Conservation (phyloP, 495 filamentous ascomycete species). For the Symbiotaphrina buchneri region DNA sequence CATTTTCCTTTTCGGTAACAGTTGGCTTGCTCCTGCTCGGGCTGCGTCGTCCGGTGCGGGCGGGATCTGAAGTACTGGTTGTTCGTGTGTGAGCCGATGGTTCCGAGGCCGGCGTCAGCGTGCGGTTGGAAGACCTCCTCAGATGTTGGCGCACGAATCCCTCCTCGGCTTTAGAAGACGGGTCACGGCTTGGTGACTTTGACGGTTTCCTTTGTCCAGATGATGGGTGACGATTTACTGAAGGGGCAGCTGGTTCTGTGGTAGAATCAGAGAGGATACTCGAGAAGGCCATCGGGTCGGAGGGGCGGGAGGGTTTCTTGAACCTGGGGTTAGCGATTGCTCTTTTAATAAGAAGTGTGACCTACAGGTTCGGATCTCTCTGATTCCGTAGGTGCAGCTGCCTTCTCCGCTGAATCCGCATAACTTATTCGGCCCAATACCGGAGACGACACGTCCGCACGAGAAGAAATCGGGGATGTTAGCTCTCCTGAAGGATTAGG, state of each 20-base stretch:
- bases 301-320: constrained; percentile 40
- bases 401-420: no score
- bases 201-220: constrained; percentile 19
- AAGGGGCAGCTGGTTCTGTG: constrained; percentile 30
- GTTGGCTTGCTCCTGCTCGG: constrained; percentile 1
- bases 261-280: constrained; percentile 61
- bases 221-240: constrained; percentile 9
- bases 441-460: not conserved
- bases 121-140: constrained; percentile 8
- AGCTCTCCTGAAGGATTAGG: no score
- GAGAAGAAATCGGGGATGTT: no score
- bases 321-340: constrained; percentile 4
- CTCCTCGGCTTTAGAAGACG: constrained; percentile 9
- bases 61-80: constrained; percentile 18
- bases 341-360: no score
- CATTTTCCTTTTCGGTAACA: constrained; percentile 37
- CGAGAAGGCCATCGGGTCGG: constrained; percentile 78
- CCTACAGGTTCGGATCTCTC: no score
- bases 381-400: no score
- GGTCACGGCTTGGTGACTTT: constrained; percentile 7
- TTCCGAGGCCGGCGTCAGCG: constrained; percentile 2
- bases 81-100: constrained; percentile 16
- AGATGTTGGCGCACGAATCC: constrained; percentile 6
- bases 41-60: not conserved
- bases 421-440: not conserved